Evolutionary conservation across 1,139 yeast genomes (phyloP).

Genomic region (Hansenula sp.): DNA sequence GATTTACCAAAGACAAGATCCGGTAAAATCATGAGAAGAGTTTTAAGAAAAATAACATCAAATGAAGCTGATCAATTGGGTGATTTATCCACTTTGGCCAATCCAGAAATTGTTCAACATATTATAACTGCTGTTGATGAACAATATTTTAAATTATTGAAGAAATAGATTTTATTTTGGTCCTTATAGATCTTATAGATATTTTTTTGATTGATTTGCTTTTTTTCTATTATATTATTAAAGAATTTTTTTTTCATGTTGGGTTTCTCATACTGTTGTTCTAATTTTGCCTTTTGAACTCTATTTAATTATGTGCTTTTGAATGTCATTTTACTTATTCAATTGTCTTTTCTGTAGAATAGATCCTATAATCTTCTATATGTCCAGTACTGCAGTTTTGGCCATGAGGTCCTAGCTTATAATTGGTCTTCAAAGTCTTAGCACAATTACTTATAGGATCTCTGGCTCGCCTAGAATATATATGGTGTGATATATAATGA

Average conservation of each 20-base stretch:
- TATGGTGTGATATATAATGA: too few species aligned
- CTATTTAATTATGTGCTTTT: slow-evolving; percentile 1
- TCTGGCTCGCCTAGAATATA: too few species aligned
- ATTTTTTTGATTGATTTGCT: not conserved
- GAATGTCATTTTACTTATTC: not conserved
- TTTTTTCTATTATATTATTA: not conserved
- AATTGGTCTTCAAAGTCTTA: too few species aligned
- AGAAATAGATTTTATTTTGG: slow-evolving; percentile 11
- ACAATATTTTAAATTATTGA: slow-evolving; percentile 28
- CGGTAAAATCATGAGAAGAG: slow-evolving; percentile 98
- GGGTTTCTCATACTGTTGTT: not conserved
- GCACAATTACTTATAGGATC: too few species aligned
- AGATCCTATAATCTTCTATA: too few species aligned
- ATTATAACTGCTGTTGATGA: slow-evolving; percentile 47
- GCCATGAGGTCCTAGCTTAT: too few species aligned
- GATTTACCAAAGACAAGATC: slow-evolving; percentile 98
- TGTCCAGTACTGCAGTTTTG: not conserved
- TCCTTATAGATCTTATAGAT: not conserved
- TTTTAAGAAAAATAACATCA: slow-evolving; percentile 85
- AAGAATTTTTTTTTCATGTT: not conserved
- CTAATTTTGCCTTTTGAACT: not conserved
- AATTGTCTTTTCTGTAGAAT: not conserved
- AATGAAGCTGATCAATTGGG: slow-evolving; percentile 93
- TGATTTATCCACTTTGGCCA: slow-evolving; percentile 85
- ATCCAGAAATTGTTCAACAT: slow-evolving; percentile 80